Conservation (phyloP, 2,329 filamentous ascomycete genomes). For the Fusarium sarcochroum region DNA sequence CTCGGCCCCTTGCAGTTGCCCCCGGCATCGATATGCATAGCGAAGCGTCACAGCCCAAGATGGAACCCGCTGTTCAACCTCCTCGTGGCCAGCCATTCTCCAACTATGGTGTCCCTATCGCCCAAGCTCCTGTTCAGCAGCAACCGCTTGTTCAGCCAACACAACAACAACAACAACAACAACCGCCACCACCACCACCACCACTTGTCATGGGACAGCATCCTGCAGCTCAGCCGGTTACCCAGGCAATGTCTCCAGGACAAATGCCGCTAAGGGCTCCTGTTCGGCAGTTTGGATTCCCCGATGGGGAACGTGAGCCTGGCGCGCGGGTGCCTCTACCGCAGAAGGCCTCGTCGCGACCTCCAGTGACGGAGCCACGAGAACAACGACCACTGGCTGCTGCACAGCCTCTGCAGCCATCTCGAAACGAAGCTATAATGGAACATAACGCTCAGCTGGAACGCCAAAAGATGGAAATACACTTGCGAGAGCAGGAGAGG, state of each 20-base stretch:
- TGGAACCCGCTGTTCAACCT: slow-evolving; percentile 56
- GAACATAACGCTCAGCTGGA: slow-evolving; percentile 50
- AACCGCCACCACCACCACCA: too few relatives aligned
- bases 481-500: slow-evolving; percentile 48
- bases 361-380: slow-evolving; percentile 52
- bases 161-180: slow-evolving; percentile 49
- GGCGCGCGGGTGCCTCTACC: slow-evolving; percentile 57
- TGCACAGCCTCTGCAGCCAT: slow-evolving; percentile 53
- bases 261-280: slow-evolving; percentile 61
- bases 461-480: slow-evolving; percentile 52
- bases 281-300: slow-evolving; percentile 59
- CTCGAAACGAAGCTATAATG: slow-evolving; percentile 54
- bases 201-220: slow-evolving; percentile 55
- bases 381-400: slow-evolving; percentile 54
- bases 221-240: slow-evolving; percentile 54
- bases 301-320: slow-evolving; percentile 55
- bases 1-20: slow-evolving; percentile 63
- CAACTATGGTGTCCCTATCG: slow-evolving; percentile 63
- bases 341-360: slow-evolving; percentile 55
- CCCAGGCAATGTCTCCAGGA: slow-evolving; percentile 64
- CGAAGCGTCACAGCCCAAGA: slow-evolving; percentile 62
- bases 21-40: slow-evolving; percentile 60
- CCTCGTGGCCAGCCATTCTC: slow-evolving; percentile 57
- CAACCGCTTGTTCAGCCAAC: slow-evolving; percentile 48
- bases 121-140: slow-evolving; percentile 58